Percentiles rank a stretch among this genome's conserved stretches.
Evolutionary conservation across 768 basidiomycete species (phyloP).

Genomic region (Auriscalpium vulgare): DNA sequence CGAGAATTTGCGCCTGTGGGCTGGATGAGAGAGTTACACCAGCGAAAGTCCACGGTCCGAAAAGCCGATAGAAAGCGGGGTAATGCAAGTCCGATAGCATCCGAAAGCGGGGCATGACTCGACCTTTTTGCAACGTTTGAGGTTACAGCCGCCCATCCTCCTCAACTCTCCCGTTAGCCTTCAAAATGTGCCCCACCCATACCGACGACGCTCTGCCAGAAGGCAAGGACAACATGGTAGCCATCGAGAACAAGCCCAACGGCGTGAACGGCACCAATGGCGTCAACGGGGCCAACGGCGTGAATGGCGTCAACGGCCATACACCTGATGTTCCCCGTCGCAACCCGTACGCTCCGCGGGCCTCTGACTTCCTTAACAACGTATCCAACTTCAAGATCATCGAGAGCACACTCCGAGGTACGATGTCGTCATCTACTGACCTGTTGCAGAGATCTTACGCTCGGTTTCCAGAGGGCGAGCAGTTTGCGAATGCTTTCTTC

Average conservation of each 20-base stretch:
- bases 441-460: neutral
- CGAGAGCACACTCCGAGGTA: slow-evolving; percentile 92
- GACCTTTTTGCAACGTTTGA: neutral
- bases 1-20: no score
- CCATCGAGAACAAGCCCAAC: slow-evolving; percentile 42
- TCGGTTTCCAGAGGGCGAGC: slow-evolving; percentile 77
- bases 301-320: slow-evolving; percentile 25
- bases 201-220: slow-evolving; percentile 41
- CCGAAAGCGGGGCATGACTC: neutral
- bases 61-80: no score
- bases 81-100: no score
- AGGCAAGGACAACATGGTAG: slow-evolving; percentile 59
- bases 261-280: slow-evolving; percentile 4
- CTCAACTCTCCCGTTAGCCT: neutral
- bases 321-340: slow-evolving; percentile 31
- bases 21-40: no score
- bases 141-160: neutral
- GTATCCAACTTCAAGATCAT: slow-evolving; percentile 93
- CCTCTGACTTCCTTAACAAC: slow-evolving; percentile 88
- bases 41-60: no score
- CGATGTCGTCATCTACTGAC: slow-evolving; percentile 18
- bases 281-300: slow-evolving; percentile 27
- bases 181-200: slow-evolving; percentile 56
- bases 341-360: slow-evolving; percentile 87
- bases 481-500: slow-evolving; percentile 99